These are phyloP conservation scores for Microthyrium microscopicum DNA, from an alignment of 2,329 filamentous ascomycete genomes.

Conservation along the genomic window DNA sequence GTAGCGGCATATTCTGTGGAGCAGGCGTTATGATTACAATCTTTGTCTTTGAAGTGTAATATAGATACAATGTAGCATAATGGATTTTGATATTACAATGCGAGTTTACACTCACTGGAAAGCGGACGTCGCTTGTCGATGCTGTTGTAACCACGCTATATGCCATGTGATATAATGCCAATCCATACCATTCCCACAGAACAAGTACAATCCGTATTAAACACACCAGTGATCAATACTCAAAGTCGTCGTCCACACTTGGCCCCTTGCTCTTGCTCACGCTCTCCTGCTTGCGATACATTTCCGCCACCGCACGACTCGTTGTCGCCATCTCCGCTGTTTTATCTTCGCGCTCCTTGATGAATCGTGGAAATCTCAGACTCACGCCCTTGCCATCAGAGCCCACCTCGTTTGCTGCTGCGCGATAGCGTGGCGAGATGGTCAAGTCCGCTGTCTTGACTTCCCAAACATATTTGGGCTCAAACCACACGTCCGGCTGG, in stretches of 20 bases:
- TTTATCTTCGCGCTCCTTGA: slow-evolving; percentile 86
- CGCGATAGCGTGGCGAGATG: slow-evolving; percentile 80
- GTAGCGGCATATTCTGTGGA: too few relatives aligned
- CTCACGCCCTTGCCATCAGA: slow-evolving; percentile 61
- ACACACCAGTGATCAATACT: slow-evolving; percentile 74
- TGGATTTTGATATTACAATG: too few relatives aligned
- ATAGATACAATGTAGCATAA: too few relatives aligned
- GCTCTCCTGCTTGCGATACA: slow-evolving; percentile 92
- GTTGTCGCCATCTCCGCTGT: slow-evolving; percentile 81
- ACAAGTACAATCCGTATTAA: neutral
- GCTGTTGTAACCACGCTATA: neutral
- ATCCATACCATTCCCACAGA: neutral
- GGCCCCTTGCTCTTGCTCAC: slow-evolving; percentile 75
- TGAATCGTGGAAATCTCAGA: slow-evolving; percentile 81
- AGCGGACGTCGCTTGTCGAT: neutral
- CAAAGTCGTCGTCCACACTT: slow-evolving; percentile 88
- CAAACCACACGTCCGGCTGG: slow-evolving; percentile 97
- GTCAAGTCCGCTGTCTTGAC: slow-evolving; percentile 94
- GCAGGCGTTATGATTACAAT: too few relatives aligned
- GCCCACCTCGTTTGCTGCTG: slow-evolving; percentile 59
- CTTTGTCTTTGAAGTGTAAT: too few relatives aligned
- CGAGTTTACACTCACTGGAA: too few relatives aligned
- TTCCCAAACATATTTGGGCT: slow-evolving; percentile 89
- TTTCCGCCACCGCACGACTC: slow-evolving; percentile 75
- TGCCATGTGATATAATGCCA: too few relatives aligned